phyloP scores from a whole-genome alignment of 179 eudicot species.

The Spergularia azorica region DNA sequence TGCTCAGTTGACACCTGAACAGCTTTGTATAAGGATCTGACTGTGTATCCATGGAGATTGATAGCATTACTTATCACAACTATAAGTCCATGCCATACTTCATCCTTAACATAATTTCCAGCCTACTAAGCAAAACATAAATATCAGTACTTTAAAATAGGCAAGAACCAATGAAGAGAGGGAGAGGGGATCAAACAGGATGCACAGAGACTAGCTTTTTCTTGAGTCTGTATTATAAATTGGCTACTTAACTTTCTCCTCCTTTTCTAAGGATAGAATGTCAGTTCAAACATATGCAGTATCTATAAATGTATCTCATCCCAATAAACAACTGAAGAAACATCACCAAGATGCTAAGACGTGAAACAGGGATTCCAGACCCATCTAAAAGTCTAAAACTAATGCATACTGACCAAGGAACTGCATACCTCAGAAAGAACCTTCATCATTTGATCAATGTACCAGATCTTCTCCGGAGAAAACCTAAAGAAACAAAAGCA shows the following conservation, averaged over 20 bases:
- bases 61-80: slow-evolving; percentile 90
- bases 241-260: neutral
- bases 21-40: slow-evolving; percentile 72
- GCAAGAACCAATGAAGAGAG: neutral
- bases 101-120: slow-evolving; percentile 90
- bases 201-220: neutral
- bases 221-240: neutral
- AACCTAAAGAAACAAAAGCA: slow-evolving; percentile 52
- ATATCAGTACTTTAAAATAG: slow-evolving; percentile 33
- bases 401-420: slow-evolving; percentile 19
- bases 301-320: neutral
- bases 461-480: slow-evolving; percentile 90
- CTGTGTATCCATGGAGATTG: slow-evolving; percentile 85
- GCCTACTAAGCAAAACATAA: slow-evolving; percentile 64
- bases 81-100: slow-evolving; percentile 88
- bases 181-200: neutral
- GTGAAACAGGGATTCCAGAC: slow-evolving; percentile 8
- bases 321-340: neutral
- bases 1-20: slow-evolving; percentile 75
- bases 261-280: neutral
- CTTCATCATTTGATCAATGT: slow-evolving; percentile 99
- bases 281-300: neutral
- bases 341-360: neutral
- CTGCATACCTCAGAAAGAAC: slow-evolving; percentile 88
- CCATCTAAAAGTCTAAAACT: neutral